Evolutionary conservation across 768 basidiomycete species (phyloP).

Genomic region (Termitomyces eurrhizus): DNA sequence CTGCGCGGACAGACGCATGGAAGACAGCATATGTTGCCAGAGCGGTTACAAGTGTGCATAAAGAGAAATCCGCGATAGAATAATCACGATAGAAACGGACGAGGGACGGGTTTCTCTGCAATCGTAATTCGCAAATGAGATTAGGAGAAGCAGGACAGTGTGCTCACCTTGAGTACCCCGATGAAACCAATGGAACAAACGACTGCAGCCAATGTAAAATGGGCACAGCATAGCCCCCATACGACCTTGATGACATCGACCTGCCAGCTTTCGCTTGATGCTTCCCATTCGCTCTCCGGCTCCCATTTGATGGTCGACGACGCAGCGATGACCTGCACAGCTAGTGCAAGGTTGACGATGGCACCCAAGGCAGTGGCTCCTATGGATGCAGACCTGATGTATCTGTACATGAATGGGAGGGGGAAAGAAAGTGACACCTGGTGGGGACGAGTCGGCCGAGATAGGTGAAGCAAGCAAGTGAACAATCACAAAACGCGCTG

Average conservation of each 20-base stretch:
- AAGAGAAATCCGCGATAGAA: slow-evolving; percentile 73
- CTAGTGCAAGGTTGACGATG: slow-evolving; percentile 28
- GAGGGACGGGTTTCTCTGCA: slow-evolving; percentile 56
- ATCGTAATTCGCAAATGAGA: neutral
- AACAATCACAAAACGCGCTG: slow-evolving; percentile 15
- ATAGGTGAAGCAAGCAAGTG: slow-evolving; percentile 8
- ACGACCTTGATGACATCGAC: slow-evolving; percentile 46
- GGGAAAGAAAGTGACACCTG: neutral
- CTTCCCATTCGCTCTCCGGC: slow-evolving; percentile 45
- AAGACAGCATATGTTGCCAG: slow-evolving; percentile 58
- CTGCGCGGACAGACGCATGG: slow-evolving; percentile 48
- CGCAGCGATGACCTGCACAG: slow-evolving; percentile 23
- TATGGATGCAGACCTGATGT: slow-evolving; percentile 25
- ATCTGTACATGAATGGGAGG: slow-evolving; percentile 14
- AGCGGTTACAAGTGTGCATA: slow-evolving; percentile 56
- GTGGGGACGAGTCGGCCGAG: slow-evolving; percentile 7
- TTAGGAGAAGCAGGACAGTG: slow-evolving; percentile 1
- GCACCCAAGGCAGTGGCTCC: slow-evolving; percentile 24
- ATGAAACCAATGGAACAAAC: slow-evolving; percentile 63
- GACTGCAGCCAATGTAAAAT: slow-evolving; percentile 61
- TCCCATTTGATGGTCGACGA: slow-evolving; percentile 37
- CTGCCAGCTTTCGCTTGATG: slow-evolving; percentile 33
- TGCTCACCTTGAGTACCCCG: slow-evolving; percentile 64
- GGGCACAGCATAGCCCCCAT: slow-evolving; percentile 60
- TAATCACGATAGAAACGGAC: slow-evolving; percentile 83